phyloP scores from a whole-genome alignment of 805 yeast species.

The Metschnikowia cubensis region DNA sequence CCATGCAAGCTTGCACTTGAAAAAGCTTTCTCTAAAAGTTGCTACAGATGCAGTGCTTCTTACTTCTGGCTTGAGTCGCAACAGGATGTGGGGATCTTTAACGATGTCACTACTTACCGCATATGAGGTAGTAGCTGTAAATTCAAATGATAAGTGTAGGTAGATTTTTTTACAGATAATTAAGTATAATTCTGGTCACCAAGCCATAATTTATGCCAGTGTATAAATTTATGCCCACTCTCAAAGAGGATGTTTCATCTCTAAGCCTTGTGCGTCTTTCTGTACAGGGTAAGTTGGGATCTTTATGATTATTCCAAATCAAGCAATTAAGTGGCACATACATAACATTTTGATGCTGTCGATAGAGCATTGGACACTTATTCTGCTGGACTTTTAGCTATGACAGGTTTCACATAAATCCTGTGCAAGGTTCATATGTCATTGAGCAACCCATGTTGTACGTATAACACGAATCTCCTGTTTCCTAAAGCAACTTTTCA shows the following conservation, averaged over 20 bases:
- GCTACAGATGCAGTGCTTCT: not conserved
- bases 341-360: too few species aligned
- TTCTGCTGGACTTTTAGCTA: too few species aligned
- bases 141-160: not conserved
- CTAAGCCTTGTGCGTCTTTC: not conserved
- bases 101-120: not conserved
- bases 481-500: too few species aligned
- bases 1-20: not conserved
- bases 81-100: not conserved
- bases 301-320: not conserved
- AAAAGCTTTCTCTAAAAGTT: not conserved
- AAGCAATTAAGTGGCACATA: not conserved
- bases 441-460: too few species aligned
- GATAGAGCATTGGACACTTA: too few species aligned
- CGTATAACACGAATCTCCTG: too few species aligned
- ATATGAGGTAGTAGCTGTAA: not conserved
- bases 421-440: too few species aligned
- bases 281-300: not conserved
- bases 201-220: too few species aligned
- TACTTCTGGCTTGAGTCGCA: not conserved
- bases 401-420: too few species aligned
- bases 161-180: not conserved
- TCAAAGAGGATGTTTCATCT: not conserved
- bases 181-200: too few species aligned
- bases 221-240: too few species aligned